phyloP scores from a whole-genome alignment of 2,329 filamentous ascomycete genomes.

The Trichophyton benhamiae region DNA sequence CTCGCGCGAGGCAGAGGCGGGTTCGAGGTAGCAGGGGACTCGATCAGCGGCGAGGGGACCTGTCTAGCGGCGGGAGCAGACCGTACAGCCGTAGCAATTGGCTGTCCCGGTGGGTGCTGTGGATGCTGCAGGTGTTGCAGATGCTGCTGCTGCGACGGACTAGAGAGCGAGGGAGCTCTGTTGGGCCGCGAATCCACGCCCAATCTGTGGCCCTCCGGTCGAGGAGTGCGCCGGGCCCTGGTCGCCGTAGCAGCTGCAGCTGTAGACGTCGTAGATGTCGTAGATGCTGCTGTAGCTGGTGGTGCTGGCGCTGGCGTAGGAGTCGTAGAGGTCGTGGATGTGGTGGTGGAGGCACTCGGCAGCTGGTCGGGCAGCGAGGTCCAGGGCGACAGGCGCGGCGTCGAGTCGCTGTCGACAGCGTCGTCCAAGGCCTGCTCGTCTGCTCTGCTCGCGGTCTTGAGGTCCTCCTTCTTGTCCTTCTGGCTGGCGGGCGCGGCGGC shows the following conservation, averaged over 20 bases:
- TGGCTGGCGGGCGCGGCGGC: no score
- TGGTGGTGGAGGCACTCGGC: not conserved
- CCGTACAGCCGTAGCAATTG: not conserved
- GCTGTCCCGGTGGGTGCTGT: not conserved
- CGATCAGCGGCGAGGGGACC: not conserved
- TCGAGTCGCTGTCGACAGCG: not conserved
- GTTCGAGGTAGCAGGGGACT: not conserved
- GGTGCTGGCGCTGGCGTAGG: conserved; percentile 7
- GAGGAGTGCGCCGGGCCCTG: not conserved
- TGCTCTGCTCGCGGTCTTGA: no score
- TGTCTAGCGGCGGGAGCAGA: not conserved
- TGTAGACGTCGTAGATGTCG: not conserved
- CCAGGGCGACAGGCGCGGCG: not conserved
- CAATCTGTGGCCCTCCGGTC: not conserved
- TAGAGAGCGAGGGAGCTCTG: not conserved
- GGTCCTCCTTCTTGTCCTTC: no score
- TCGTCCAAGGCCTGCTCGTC: no score
- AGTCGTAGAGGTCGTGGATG: conserved; percentile 1
- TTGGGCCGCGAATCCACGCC: not conserved
- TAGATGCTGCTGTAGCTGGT: not conserved
- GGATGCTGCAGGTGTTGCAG: not conserved
- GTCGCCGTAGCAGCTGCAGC: not conserved
- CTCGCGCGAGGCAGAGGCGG: not conserved
- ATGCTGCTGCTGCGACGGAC: not conserved
- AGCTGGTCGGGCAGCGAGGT: not conserved